Evolutionary conservation across 163 green algal species (phyloP).

Genomic region (Chlamydomonas reinhardtii): DNA sequence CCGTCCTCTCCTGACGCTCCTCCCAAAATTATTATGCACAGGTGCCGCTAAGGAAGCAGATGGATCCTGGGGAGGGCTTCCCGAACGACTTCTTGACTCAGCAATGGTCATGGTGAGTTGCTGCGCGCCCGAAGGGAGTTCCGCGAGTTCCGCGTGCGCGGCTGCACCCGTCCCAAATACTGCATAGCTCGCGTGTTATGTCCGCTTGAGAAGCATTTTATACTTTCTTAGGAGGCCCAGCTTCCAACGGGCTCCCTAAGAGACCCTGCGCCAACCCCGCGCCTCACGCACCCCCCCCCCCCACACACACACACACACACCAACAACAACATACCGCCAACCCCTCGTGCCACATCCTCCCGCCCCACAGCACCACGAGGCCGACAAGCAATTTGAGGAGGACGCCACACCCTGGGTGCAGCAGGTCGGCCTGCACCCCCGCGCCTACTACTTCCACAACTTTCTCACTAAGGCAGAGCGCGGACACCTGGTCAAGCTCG

Average conservation of each 20-base stretch:
- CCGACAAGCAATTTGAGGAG: constrained; percentile 26
- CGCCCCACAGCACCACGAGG: constrained; percentile 21
- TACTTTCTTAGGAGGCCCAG: no score
- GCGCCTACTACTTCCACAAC: constrained; percentile 58
- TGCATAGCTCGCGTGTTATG: no score
- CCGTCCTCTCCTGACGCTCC: no score
- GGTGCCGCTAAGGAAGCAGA: neutral
- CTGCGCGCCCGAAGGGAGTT: no score
- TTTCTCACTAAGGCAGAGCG: constrained; percentile 56
- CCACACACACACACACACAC: neutral
- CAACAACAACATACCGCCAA: no score
- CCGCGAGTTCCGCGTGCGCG: no score
- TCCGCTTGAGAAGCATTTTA: no score
- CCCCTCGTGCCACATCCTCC: neutral
- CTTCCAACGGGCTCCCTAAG: neutral
- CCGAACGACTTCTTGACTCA: neutral
- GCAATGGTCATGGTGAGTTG: constrained; percentile 36
- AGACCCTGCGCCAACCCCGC: no score
- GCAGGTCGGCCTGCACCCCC: constrained; percentile 48
- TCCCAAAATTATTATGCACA: no score
- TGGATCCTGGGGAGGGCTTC: constrained; percentile 22
- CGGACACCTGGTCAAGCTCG: constrained; percentile 54
- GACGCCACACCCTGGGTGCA: constrained; percentile 45
- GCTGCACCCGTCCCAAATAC: neutral
- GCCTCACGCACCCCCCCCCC: no score